Conservation (phyloP, 345 rosid species). For the Murraya paniculata region DNA sequence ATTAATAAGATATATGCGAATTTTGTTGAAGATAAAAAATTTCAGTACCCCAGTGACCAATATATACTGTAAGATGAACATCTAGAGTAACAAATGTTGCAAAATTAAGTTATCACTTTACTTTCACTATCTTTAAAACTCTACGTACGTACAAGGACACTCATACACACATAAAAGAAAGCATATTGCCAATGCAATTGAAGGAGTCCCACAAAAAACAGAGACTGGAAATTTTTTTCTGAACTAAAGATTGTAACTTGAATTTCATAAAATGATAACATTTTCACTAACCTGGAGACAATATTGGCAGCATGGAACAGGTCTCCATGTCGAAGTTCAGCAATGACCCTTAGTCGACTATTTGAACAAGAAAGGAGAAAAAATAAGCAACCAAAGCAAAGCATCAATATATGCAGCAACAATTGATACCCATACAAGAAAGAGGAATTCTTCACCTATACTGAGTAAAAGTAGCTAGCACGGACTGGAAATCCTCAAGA, state of each 20-base stretch:
- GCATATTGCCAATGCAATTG: neutral
- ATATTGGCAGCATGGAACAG: conserved; percentile 49
- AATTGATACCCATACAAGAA: neutral
- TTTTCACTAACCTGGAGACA: conserved; percentile 48
- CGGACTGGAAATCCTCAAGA: conserved; percentile 51
- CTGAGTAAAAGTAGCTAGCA: conserved; percentile 42
- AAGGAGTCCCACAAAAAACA: neutral
- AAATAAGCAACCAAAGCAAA: conserved; percentile 9
- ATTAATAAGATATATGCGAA: neutral
- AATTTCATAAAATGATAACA: neutral
- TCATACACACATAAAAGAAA: neutral
- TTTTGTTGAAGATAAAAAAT: neutral
- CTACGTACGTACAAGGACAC: neutral
- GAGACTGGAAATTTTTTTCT: neutral
- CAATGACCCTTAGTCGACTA: conserved; percentile 55
- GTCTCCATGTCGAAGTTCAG: conserved; percentile 59
- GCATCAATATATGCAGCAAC: neutral
- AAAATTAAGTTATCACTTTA: neutral
- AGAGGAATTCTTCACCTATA: conserved; percentile 40
- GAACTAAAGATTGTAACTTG: neutral
- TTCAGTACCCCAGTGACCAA: neutral
- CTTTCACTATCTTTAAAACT: neutral
- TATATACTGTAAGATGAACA: neutral
- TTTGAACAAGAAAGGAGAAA: conserved; percentile 15
- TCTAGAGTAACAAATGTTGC: neutral